Conservation (phyloP, 768 basidiomycete genomes). For the Russula ochroleuca region DNA sequence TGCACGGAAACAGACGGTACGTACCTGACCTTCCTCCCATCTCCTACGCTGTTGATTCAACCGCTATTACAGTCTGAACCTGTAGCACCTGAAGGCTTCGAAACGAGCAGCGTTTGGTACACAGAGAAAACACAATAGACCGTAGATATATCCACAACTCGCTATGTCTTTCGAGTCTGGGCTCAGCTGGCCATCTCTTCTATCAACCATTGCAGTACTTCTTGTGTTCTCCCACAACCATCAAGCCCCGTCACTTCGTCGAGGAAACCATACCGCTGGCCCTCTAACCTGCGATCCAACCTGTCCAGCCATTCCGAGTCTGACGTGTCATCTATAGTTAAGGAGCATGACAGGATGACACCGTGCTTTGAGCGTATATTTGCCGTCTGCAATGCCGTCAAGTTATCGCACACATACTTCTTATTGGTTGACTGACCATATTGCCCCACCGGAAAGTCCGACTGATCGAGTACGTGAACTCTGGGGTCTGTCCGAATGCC, state of each 20-base stretch:
- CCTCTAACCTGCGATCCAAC: slow-evolving; percentile 33
- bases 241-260: slow-evolving; percentile 28
- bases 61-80: slow-evolving; percentile 53
- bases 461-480: slow-evolving; percentile 67
- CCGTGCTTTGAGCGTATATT: slow-evolving; percentile 63
- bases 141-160: slow-evolving; percentile 1
- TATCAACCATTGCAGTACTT: slow-evolving; percentile 36
- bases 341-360: slow-evolving; percentile 47
- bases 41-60: not conserved
- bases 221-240: slow-evolving; percentile 18
- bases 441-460: slow-evolving; percentile 39
- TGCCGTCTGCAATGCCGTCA: slow-evolving; percentile 36
- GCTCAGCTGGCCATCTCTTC: slow-evolving; percentile 33
- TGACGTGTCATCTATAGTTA: slow-evolving; percentile 24
- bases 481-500: slow-evolving; percentile 89
- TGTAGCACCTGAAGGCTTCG: slow-evolving; percentile 62
- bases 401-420: slow-evolving; percentile 1
- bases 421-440: slow-evolving; percentile 36
- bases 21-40: slow-evolving; percentile 32
- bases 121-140: slow-evolving; percentile 37
- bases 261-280: slow-evolving; percentile 41
- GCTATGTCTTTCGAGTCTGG: not conserved
- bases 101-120: slow-evolving; percentile 70
- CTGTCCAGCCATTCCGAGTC: slow-evolving; percentile 28
- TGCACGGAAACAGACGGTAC: slow-evolving; percentile 76